Evolutionary conservation across 306 rosid species (phyloP), one percentile per base, ranked within the genome.

Genomic region (Hippophae tibetana): DNA sequence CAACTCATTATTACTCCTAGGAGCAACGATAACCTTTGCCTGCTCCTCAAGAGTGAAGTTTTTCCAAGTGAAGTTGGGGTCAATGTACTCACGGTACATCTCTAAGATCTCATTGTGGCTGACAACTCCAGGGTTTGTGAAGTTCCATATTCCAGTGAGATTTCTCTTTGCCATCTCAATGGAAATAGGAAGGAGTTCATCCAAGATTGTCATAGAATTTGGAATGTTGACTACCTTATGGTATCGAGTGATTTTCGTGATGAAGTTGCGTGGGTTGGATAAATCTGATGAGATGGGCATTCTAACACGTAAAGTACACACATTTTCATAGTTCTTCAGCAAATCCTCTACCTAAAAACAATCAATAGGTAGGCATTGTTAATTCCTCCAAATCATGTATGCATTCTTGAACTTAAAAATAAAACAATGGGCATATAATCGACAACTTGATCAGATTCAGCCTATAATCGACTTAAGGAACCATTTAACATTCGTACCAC

Each of bases 251-350:
- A 89, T 89, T 85, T 89, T 89, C 0, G 97, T 83, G 70, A 89
- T 83, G 81, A 89, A 86, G 82, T 89, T 89, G 40, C 97, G 83
- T 0, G 90, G 89, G 81, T 89, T 89, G 9, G 69, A 68, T 50
- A 89, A 69, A 68, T 89, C 95, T 0, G 95, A 81, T 7, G 97
- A 89, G 57, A 89, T 89, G 0, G 97, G 97, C 97, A 89, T 89
- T 65, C 97, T 72, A 10, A 89, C 97, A 0, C 95, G 82, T 75
- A 89, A 61, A 7, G 92, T 89, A 47, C 97, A 89, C 5, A 89
- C 97, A 38, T 89, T 89, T 58, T 89, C 92, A 45, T 86, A 89
- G 76, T 83, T 83, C 70, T 61, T 64, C 47, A 89, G 89, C 76
- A 89, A 82, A 65, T 89, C 95, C 57, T 89, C 97, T 51, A 86